Evolutionary conservation across 1,139 yeast species (phyloP).

Genomic region (Nadsonia starkeyi-henricii): DNA sequence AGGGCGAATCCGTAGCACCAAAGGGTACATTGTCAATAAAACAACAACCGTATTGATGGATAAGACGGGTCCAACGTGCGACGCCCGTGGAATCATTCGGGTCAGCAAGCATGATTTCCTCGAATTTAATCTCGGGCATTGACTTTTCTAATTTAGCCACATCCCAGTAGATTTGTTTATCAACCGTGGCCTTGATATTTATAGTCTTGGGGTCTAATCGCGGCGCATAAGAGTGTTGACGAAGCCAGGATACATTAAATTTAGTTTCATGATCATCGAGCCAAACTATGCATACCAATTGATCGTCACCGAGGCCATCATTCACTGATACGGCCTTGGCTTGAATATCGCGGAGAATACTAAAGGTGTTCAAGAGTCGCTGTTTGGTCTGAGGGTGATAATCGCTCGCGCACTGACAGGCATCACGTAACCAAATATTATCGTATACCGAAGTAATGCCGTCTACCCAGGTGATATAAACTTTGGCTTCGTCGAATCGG

Average conservation of each 20-base stretch:
- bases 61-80: conserved; percentile 45
- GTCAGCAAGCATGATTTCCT: conserved; percentile 33
- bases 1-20: conserved; percentile 28
- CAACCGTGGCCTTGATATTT: too few relatives aligned
- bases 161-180: conserved; percentile 20
- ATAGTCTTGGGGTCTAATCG: too few relatives aligned
- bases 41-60: conserved; percentile 50
- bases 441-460: conserved; percentile 28
- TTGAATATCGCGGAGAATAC: conserved; percentile 35
- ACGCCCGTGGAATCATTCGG: conserved; percentile 25
- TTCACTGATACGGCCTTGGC: conserved; percentile 20
- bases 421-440: conserved; percentile 56
- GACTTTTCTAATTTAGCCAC: conserved; percentile 5
- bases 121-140: conserved; percentile 40
- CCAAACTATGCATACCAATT: conserved; percentile 30
- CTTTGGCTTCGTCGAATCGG: conserved; percentile 11
- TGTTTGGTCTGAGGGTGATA: conserved; percentile 51
- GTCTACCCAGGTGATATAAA: conserved; percentile 20
- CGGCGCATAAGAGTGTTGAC: conserved; percentile 36
- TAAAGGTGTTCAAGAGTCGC: conserved; percentile 45
- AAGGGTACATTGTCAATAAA: conserved; percentile 52
- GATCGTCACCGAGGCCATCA: too few relatives aligned
- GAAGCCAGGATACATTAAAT: conserved; percentile 40
- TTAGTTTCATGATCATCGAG: conserved; percentile 37
- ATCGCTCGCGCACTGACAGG: conserved; percentile 52